Conservation (phyloP, 2,329 filamentous ascomycete genomes). For the Ascocoryne sarcoides region DNA sequence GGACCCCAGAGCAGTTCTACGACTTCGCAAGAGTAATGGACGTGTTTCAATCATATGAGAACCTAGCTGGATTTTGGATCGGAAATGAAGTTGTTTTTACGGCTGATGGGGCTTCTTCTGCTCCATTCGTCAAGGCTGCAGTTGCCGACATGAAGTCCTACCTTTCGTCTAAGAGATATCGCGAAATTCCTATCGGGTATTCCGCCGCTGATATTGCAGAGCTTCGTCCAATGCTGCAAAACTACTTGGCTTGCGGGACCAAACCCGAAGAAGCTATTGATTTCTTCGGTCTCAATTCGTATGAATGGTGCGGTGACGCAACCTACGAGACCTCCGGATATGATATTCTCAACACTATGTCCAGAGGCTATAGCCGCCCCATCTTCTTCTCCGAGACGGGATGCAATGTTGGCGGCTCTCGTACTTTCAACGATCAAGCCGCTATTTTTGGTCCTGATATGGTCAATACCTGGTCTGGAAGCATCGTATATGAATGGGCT, state of each 20-base stretch:
- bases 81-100: conserved; percentile 73
- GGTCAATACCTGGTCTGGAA: conserved; percentile 61
- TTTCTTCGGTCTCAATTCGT: conserved; percentile 59
- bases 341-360: conserved; percentile 57
- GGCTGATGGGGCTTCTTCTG: conserved; percentile 41
- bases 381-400: conserved; percentile 88
- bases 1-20: conserved; percentile 64
- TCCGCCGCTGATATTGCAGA: conserved; percentile 76
- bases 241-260: conserved; percentile 70
- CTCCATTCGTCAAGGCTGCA: conserved; percentile 77
- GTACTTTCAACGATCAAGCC: conserved; percentile 61
- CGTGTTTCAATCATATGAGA: conserved; percentile 50
- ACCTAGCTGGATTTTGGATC: conserved; percentile 75
- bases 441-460: conserved; percentile 71
- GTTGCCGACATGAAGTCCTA: conserved; percentile 77
- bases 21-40: conserved; percentile 30
- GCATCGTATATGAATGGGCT: conserved; percentile 88
- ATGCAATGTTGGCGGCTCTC: conserved; percentile 57
- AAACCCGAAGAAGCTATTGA: conserved; percentile 52
- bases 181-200: conserved; percentile 77
- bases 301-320: conserved; percentile 54
- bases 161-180: conserved; percentile 65
- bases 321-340: conserved; percentile 52
- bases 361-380: conserved; percentile 57
- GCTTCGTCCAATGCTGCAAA: conserved; percentile 50